Base-by-base conservation (phyloP, 1,139 yeast genomes). In the Scheffersomyces cryptocercus region DNA sequence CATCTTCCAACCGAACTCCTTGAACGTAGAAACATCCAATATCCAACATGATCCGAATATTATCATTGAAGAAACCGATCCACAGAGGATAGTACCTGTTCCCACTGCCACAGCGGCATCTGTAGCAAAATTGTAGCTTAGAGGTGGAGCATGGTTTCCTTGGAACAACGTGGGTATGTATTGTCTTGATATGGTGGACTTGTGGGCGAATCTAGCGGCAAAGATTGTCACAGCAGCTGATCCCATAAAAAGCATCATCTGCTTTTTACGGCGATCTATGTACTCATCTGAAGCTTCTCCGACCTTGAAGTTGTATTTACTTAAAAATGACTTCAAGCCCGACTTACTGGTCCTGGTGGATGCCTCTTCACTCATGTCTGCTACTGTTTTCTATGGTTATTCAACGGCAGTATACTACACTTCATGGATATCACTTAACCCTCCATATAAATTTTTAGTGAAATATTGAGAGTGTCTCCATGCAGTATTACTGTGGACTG, bases 71-170 rank as follows among this genome's bases (percentile, higher is more conserved):
- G 87, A 79, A 0, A 89, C 80, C 2, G 89, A 78, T 0, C 84
- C 77, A 7, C 97, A 88, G 28, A 90, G 68, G 38, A 87, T 65
- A 0, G 96, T 80, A 0, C 96, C 95, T 34, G 88, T 84, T 0
- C 87, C 82, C 4, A 91, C 90, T 0, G 97, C 98, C 31, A 83
- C 83, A 28, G 89, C 82, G 1, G 97, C 97, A 63, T 91, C 97
- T 40, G 82, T 78, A 47, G 88, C 82, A 62, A 86, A 82, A 40
- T 86, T 85, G 60, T 85, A 87, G 38, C 84, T 77, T 3, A 69
- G 54, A 2, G 97, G 97, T 1, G 95, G 95, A 38, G 82, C 77
- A 57, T 90, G 93, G 64, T 91, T 91, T 11, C 93, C 90, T 56
- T 88, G 90, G 63, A 88, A 91, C 54, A 84, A 73, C 24, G 79